Percentiles rank a stretch among this genome's conserved stretches.
These are phyloP conservation scores for Heliamphora exappendiculata DNA, from an alignment of 148 eudicot species.

Conservation along the genomic window DNA sequence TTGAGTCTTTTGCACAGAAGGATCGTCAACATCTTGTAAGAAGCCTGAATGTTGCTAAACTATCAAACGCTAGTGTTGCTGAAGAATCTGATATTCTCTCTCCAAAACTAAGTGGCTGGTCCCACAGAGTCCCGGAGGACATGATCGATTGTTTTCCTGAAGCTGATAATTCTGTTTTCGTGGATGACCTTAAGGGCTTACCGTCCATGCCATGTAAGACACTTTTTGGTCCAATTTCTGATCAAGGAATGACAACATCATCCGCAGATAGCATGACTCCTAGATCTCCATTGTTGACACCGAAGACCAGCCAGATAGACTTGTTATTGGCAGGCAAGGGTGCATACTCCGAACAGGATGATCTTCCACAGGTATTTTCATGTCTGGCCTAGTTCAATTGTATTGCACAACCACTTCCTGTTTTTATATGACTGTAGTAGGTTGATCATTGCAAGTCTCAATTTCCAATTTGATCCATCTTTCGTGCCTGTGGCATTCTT, in stretches of 20 bases:
- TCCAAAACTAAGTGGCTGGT: slow-evolving; percentile 96
- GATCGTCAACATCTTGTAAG: slow-evolving; percentile 63
- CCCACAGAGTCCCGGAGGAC: slow-evolving; percentile 93
- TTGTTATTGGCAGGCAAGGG: slow-evolving; percentile 80
- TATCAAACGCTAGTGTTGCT: slow-evolving; percentile 79
- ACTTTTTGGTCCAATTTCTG: slow-evolving; percentile 96
- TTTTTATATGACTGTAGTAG: no score
- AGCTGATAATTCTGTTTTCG: slow-evolving; percentile 62
- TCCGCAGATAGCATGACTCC: slow-evolving; percentile 99
- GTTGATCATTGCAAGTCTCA: no score
- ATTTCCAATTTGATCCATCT: no score
- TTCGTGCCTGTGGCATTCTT: no score
- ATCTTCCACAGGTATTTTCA: slow-evolving; percentile 75
- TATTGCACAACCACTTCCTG: no score
- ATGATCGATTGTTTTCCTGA: slow-evolving; percentile 91
- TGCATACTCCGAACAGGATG: slow-evolving; percentile 78
- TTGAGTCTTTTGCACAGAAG: slow-evolving; percentile 60
- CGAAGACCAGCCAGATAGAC: slow-evolving; percentile 77
- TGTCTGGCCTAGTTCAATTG: neutral
- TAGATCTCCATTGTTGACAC: slow-evolving; percentile 86
- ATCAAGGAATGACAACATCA: slow-evolving; percentile 98
- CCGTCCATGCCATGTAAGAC: slow-evolving; percentile 86
- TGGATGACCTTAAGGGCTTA: slow-evolving; percentile 87
- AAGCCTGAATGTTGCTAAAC: slow-evolving; percentile 86
- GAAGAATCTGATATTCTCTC: slow-evolving; percentile 86